These are phyloP conservation scores for Agapanthus africanus DNA, from an alignment of 106 monocot species.

Conservation along the genomic window DNA sequence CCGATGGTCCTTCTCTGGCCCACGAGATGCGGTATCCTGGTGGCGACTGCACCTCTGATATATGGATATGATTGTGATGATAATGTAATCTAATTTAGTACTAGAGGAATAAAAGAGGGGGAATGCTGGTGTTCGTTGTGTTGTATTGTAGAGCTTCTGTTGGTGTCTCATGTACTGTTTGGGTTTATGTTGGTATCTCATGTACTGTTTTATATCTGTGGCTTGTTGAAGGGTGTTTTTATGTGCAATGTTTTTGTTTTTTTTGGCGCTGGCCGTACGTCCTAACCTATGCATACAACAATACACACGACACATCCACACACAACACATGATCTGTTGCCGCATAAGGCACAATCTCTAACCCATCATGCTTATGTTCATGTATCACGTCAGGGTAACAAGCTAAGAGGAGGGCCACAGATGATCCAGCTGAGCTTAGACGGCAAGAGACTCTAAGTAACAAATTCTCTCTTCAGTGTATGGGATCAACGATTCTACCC, in stretches of 20 bases:
- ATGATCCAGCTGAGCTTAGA: slow-evolving; percentile 97
- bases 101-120: neutral
- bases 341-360: neutral
- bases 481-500: slow-evolving; percentile 93
- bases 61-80: slow-evolving; percentile 53
- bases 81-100: neutral
- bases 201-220: no score
- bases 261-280: no score
- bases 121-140: no score
- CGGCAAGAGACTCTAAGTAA: slow-evolving; percentile 85
- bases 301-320: no score
- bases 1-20: slow-evolving; percentile 81
- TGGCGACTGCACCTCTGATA: slow-evolving; percentile 98
- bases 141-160: no score
- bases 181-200: no score
- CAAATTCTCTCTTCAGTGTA: slow-evolving; percentile 86
- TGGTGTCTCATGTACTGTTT: no score
- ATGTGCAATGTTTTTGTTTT: no score
- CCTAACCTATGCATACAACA: no score
- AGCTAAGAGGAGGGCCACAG: slow-evolving; percentile 84
- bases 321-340: neutral
- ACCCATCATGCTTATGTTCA: neutral
- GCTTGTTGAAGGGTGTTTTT: no score
- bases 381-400: slow-evolving; percentile 53
- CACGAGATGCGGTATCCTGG: slow-evolving; percentile 99